These are phyloP conservation scores for Pseudogymnoascus sp. DNA, from an alignment of 2,329 filamentous ascomycete species.

Conservation along the genomic window DNA sequence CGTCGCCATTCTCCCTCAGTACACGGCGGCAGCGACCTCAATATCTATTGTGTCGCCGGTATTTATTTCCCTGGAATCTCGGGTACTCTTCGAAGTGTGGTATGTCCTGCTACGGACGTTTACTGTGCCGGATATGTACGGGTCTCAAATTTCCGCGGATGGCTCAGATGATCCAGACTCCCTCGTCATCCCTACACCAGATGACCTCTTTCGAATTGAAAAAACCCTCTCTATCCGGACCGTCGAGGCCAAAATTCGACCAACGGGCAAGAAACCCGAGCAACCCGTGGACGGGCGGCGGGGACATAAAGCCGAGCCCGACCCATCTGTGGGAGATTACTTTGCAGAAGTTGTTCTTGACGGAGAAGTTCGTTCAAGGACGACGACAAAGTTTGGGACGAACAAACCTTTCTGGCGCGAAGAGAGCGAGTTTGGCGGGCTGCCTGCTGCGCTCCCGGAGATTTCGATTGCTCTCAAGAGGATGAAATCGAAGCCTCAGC, in stretches of 20 bases:
- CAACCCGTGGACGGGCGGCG: conserved; percentile 20
- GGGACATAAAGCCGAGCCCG: conserved; percentile 33
- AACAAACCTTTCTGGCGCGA: conserved; percentile 78
- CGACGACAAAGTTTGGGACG: conserved; percentile 63
- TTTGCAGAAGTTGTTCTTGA: conserved; percentile 75
- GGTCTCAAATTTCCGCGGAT: conserved; percentile 14
- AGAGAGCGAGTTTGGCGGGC: conserved; percentile 68
- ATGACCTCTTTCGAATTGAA: conserved; percentile 54
- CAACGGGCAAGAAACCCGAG: background rate
- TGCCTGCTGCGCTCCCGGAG: conserved; percentile 62
- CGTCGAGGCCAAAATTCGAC: conserved; percentile 53
- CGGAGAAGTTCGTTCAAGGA: conserved; percentile 70
- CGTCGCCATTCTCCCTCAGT: conserved; percentile 92
- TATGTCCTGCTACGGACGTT: conserved; percentile 87
- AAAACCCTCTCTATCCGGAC: conserved; percentile 54
- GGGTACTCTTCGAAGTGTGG: conserved; percentile 95
- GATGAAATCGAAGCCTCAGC: conserved; percentile 35
- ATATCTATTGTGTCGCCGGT: conserved; percentile 79
- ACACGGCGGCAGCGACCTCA: conserved; percentile 66
- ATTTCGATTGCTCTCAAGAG: conserved; percentile 68
- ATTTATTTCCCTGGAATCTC: conserved; percentile 79
- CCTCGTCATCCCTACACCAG: conserved; percentile 23
- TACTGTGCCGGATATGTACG: conserved; percentile 86
- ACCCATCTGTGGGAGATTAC: conserved; percentile 59
- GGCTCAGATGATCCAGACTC: conserved; percentile 12